phyloP scores from a whole-genome alignment of 2,329 filamentous ascomycete genomes.

The Aspergillus ibericus region DNA sequence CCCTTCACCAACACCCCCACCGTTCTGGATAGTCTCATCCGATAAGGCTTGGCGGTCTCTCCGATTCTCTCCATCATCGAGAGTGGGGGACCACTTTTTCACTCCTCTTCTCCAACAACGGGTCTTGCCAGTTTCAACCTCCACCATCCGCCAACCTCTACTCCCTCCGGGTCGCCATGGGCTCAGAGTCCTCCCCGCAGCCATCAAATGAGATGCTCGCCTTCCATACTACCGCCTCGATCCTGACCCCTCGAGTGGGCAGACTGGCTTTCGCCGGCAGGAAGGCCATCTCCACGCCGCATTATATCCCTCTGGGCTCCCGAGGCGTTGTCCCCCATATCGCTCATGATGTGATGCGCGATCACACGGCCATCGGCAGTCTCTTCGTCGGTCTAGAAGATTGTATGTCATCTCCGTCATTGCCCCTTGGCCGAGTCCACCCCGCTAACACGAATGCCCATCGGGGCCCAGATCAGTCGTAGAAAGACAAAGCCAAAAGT shows the following conservation, averaged over 20 bases:
- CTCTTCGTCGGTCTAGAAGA: constrained; percentile 87
- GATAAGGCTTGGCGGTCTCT: background rate
- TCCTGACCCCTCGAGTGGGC: constrained; percentile 64
- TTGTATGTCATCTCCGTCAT: constrained; percentile 60
- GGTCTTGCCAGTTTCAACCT: background rate
- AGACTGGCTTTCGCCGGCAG: constrained; percentile 63
- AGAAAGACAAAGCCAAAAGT: constrained; percentile 53
- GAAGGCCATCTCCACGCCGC: constrained; percentile 74
- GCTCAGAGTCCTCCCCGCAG: constrained; percentile 21
- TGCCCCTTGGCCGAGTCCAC: background rate
- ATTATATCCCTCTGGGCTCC: constrained; percentile 77
- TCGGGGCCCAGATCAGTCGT: constrained; percentile 56
- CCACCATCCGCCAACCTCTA: constrained; percentile 4
- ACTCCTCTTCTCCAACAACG: background rate
- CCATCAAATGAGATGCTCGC: constrained; percentile 36
- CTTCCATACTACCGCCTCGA: constrained; percentile 36
- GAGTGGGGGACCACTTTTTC: constrained; percentile 8
- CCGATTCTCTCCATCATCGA: background rate
- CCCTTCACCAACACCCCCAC: too few relatives aligned
- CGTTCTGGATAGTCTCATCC: background rate
- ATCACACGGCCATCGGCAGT: constrained; percentile 64
- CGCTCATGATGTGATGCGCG: constrained; percentile 75
- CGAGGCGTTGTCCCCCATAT: constrained; percentile 84
- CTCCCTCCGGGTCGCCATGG: constrained; percentile 25
- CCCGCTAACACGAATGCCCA: constrained; percentile 33